Percentiles rank a stretch among this genome's conserved stretches.
These are phyloP conservation scores for Boletellus ananiceps DNA, from an alignment of 768 basidiomycete species.

Conservation along the genomic window DNA sequence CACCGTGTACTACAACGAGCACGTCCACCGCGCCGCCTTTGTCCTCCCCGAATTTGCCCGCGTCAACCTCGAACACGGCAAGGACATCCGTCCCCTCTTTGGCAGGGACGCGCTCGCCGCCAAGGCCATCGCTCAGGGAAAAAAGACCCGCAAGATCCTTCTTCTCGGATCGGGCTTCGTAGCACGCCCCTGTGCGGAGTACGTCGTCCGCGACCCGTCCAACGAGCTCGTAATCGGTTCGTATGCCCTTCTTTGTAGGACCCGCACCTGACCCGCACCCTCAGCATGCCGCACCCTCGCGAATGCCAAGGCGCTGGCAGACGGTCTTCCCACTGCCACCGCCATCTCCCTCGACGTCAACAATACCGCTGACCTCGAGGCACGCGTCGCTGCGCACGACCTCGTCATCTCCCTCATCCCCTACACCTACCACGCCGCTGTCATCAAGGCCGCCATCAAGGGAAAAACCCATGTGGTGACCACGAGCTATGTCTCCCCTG, in stretches of 20 bases:
- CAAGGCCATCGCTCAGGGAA: constrained; percentile 41
- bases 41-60: constrained; percentile 90
- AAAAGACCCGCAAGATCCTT: constrained; percentile 60
- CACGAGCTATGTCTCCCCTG: constrained; percentile 90
- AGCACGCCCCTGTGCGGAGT: constrained; percentile 94
- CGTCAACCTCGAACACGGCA: constrained; percentile 65
- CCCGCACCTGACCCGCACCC: constrained; percentile 1
- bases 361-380: constrained; percentile 66
- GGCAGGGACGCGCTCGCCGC: constrained; percentile 55
- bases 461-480: constrained; percentile 92
- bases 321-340: constrained; percentile 62
- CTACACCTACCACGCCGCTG: constrained; percentile 83
- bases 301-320: constrained; percentile 65
- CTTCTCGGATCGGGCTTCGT: constrained; percentile 95
- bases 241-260: constrained; percentile 18
- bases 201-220: constrained; percentile 73
- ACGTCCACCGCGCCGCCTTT: constrained; percentile 80
- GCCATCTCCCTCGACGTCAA: constrained; percentile 81
- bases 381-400: constrained; percentile 79
- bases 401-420: constrained; percentile 96
- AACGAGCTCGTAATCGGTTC: constrained; percentile 84
- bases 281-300: constrained; percentile 84
- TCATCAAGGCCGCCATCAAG: constrained; percentile 84
- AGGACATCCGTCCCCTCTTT: constrained; percentile 68
- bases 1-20: constrained; percentile 82